A percentile compares a stretch with the other conserved stretches of the same genome.
Conservation (phyloP, 2,329 filamentous ascomycete genomes). For the Alternaria viburni region DNA sequence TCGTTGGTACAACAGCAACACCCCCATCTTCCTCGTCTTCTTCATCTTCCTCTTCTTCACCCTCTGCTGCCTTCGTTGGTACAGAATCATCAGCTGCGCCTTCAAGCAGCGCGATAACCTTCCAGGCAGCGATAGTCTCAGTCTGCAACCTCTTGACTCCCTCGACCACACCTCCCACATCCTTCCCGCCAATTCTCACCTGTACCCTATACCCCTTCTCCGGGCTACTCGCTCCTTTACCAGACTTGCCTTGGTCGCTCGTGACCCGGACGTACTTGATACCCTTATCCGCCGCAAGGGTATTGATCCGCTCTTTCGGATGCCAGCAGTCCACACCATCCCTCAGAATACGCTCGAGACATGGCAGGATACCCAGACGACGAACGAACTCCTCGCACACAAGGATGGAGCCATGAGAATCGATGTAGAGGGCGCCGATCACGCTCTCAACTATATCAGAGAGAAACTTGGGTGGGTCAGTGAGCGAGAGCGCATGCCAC, state of each 20-base stretch:
- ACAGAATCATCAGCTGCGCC: neutral
- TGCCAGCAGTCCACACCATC: constrained; percentile 61
- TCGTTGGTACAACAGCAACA: neutral
- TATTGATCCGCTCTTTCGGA: constrained; percentile 72
- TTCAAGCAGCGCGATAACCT: constrained; percentile 34
- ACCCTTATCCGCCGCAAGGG: constrained; percentile 59
- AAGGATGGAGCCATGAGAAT: constrained; percentile 54
- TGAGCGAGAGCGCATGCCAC: constrained; percentile 72
- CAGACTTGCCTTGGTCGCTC: constrained; percentile 16
- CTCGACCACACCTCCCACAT: constrained; percentile 41
- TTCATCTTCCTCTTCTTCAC: constrained; percentile 18
- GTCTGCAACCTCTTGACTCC: constrained; percentile 46
- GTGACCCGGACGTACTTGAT: constrained; percentile 59
- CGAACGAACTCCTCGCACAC: constrained; percentile 67
- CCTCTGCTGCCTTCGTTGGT: neutral
- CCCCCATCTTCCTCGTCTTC: constrained; percentile 20
- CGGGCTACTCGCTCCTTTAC: neutral
- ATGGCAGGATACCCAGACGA: constrained; percentile 68
- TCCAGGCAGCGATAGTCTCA: constrained; percentile 49
- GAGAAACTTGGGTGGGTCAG: constrained; percentile 50
- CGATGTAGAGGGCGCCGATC: constrained; percentile 83
- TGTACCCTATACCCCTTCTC: constrained; percentile 36
- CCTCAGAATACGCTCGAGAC: constrained; percentile 66
- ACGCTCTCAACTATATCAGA: constrained; percentile 73
- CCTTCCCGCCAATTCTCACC: constrained; percentile 43